Base-by-base conservation (phyloP, 75 land plant genomes). In the Picea sitchensis region DNA sequence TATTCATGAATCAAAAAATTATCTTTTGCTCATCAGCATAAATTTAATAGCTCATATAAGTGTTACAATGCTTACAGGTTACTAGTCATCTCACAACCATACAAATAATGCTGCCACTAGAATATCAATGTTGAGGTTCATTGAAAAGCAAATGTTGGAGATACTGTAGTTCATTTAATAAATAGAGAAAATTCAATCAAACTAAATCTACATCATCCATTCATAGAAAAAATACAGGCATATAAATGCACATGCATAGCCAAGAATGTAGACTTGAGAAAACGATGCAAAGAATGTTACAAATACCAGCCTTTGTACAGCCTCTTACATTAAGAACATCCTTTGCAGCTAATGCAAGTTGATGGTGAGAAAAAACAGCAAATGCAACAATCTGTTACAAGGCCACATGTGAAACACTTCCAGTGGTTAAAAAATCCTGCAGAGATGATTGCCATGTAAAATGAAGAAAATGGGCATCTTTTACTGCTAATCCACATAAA, bases 361-460 rank as follows among this genome's bases (percentile, higher is more conserved):
- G 88, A 41, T 91, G 94, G 79, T 91, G 86, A 20, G 79, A 69
- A 75, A 94, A 91, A 5, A 93, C 89, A 13, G 88, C 96, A 87
- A 94, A 94, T 61, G 96, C 96, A 44, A 94, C 96, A 18, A 91
- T 93, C 96, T 94, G 90, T 76, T 13, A 84, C 23, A 30, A 59
- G n/a, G 47, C 75, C 44, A 77, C 65, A 21, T 15, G 58, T 34
- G 2, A 77, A 18, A 58, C 21, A 15, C 8, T 76, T 58, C 59
- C 44, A 64, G 21, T 7, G 41, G 41, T 13, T 17, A 64, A 51
- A 61, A 59, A 63, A 62, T 21, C 44, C 8, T 76, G 47, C 73
- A 69, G 41, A 69, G 47, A 41, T 69, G 47, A 18, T 69, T 14
- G 13, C 7, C 41, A n/a, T 20, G 8, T 41, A 36, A 68, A 32